phyloP scores from a whole-genome alignment of 345 rosid species.

The Moringa oleifera region DNA sequence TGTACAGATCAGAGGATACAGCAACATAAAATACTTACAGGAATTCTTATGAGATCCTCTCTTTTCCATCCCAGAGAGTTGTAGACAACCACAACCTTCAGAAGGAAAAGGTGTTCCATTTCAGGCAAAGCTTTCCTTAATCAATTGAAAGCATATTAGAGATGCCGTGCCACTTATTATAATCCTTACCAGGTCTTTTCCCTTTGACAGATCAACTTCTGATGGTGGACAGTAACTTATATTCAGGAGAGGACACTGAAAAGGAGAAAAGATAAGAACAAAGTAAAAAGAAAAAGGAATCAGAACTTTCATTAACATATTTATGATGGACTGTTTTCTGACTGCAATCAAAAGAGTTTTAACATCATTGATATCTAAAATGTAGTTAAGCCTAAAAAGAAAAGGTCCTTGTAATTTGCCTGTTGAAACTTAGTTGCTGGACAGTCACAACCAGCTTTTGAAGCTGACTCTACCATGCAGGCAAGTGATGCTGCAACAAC shows the following conservation, averaged over 20 bases:
- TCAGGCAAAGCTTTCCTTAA: slow-evolving; percentile 2
- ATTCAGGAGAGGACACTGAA: slow-evolving; percentile 40
- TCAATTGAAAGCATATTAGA: not conserved
- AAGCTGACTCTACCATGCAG: slow-evolving; percentile 26
- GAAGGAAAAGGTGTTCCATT: not conserved
- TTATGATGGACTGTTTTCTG: not conserved
- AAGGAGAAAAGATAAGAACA: not conserved
- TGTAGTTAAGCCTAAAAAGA: not conserved
- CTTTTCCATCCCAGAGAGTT: slow-evolving; percentile 68
- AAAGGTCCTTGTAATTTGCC: slow-evolving; percentile 22
- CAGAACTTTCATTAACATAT: too few relatives aligned
- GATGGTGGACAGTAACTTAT: slow-evolving; percentile 44
- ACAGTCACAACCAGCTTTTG: slow-evolving; percentile 22
- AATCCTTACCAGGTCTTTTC: slow-evolving; percentile 43
- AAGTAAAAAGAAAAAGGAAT: too few relatives aligned
- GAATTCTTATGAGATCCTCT: slow-evolving; percentile 50
- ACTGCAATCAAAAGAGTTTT: not conserved
- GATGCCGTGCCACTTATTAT: slow-evolving; percentile 1
- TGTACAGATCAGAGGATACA: slow-evolving; percentile 3
- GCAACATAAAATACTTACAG: slow-evolving; percentile 35
- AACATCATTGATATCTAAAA: not conserved
- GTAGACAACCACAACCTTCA: slow-evolving; percentile 35
- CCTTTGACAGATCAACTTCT: slow-evolving; percentile 28
- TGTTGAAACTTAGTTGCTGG: slow-evolving; percentile 30
- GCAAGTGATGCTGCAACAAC: slow-evolving; percentile 41